A percentile compares a stretch with the other conserved stretches of the same genome.
phyloP scores from a whole-genome alignment of 2,329 filamentous ascomycete genomes.

The Claviceps purpurea region DNA sequence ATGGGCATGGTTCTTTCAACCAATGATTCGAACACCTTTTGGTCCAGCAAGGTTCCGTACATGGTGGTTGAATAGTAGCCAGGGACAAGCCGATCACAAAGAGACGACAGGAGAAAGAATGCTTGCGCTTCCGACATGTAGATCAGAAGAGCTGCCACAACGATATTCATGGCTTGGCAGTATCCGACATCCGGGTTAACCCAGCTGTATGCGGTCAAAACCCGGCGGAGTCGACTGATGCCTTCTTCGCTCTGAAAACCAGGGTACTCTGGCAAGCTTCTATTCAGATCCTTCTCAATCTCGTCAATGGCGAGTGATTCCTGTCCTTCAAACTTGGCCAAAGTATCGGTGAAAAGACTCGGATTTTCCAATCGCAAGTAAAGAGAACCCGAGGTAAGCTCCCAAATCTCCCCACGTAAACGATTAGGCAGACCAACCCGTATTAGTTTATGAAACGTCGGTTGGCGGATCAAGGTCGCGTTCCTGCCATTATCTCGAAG shows the following conservation, averaged over 20 bases:
- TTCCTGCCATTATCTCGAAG: slow-evolving; percentile 90
- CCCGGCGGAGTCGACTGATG: slow-evolving; percentile 75
- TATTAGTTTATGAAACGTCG: slow-evolving; percentile 95
- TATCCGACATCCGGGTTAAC: slow-evolving; percentile 91
- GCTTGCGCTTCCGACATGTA: slow-evolving; percentile 96
- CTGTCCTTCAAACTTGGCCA: slow-evolving; percentile 69
- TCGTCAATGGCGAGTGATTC: slow-evolving; percentile 95
- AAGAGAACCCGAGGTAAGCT: slow-evolving; percentile 81
- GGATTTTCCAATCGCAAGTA: slow-evolving; percentile 81
- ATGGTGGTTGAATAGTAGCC: slow-evolving; percentile 98
- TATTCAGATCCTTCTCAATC: slow-evolving; percentile 96
- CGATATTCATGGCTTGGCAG: slow-evolving; percentile 99
- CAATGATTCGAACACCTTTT: slow-evolving; percentile 91
- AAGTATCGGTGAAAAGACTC: slow-evolving; percentile 68
- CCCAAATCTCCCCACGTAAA: slow-evolving; percentile 89
- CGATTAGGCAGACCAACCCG: slow-evolving; percentile 89
- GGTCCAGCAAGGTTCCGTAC: slow-evolving; percentile 94
- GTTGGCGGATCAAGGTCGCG: slow-evolving; percentile 80
- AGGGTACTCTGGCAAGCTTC: slow-evolving; percentile 91
- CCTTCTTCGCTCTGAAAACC: slow-evolving; percentile 95
- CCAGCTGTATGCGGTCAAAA: slow-evolving; percentile 96
- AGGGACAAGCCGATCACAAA: slow-evolving; percentile 85
- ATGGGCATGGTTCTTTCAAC: slow-evolving; percentile 99
- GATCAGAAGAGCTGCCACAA: slow-evolving; percentile 92
- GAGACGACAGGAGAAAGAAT: slow-evolving; percentile 80